These are phyloP conservation scores for Skeletonema potamos DNA, from an alignment of 108 stramenopile genomes.

Conservation along the genomic window DNA sequence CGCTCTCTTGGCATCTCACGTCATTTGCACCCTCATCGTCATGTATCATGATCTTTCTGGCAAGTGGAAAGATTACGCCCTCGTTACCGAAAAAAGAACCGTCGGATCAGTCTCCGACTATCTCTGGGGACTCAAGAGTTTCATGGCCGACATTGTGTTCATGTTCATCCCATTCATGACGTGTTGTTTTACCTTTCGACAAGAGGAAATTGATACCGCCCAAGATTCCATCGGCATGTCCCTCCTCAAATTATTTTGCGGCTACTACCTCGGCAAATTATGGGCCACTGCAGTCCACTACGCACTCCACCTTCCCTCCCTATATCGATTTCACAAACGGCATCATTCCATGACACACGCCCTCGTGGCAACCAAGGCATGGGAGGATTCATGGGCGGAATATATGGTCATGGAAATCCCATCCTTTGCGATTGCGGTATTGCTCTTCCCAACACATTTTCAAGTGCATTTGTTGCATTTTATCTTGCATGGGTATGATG, in stretches of 20 bases:
- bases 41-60: slow-evolving; percentile 30
- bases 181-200: slow-evolving; percentile 15
- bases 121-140: slow-evolving; percentile 19
- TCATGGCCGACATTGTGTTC: slow-evolving; percentile 20
- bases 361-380: slow-evolving; percentile 28
- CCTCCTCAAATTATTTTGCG: slow-evolving; percentile 13
- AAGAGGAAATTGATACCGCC: slow-evolving; percentile 4
- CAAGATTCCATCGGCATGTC: slow-evolving; percentile 3
- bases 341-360: slow-evolving; percentile 28
- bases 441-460: slow-evolving; percentile 31
- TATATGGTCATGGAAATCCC: slow-evolving; percentile 41
- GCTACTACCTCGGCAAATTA: slow-evolving; percentile 29
- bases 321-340: slow-evolving; percentile 28
- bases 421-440: slow-evolving; percentile 26
- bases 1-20: slow-evolving; percentile 16
- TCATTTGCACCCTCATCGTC: slow-evolving; percentile 11
- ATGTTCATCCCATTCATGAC: slow-evolving; percentile 40
- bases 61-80: slow-evolving; percentile 15
- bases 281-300: slow-evolving; percentile 41
- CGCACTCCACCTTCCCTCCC: slow-evolving; percentile 20
- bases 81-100: slow-evolving; percentile 11
- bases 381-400: slow-evolving; percentile 35
- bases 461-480: slow-evolving; percentile 25
- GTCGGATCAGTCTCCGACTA: slow-evolving; percentile 22
- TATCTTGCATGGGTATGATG: slow-evolving; percentile 37